Base-by-base conservation (phyloP, 306 rosid genomes). In the Arachis hypogaea region DNA sequence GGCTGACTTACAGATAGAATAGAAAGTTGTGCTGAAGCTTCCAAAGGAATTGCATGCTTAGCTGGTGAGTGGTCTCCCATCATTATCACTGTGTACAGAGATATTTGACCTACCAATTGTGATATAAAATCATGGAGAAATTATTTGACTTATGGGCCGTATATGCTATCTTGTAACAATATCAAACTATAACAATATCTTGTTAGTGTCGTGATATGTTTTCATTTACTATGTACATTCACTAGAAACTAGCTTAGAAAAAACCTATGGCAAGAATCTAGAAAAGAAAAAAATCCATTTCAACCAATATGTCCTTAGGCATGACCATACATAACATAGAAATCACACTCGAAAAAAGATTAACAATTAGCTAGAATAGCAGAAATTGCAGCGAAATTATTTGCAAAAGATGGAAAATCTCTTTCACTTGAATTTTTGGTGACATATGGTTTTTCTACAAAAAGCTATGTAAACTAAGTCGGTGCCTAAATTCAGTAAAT, bases 11-110 rank as follows among this genome's bases (percentile, higher is more conserved):
- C 42, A 8, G 7, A 62, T 40, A 14, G 46, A 29, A 38, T 22
- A 61, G 68, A 63, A 42, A 63, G 36, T 63, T 63, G 46, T 6
- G 67, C 30, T 62, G 7, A n/a, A 61, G n/a, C 66, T 61, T 61
- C 3, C 40, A 38, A 36, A 36, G 29, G 66, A 49, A 49, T 49
- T 49, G 18, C 18, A 11, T 49, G 18, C 18, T 49, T 49, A 49
- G 14, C 55, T 3, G 55, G 14, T 12, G 4, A 33, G 38, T 33
- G 38, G 38, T 33, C 38, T 33, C 18, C 3, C 55, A 11, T 14
- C 3, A 3, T 46, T 46, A 46, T 11, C 10, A 4, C 3, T 49
- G 14, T 49, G 10, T 49, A 49, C 3, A 6, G n/a, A 49, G 55
- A 5, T 9, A 4, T 5, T 10, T 49, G 52, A 47, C 52, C n/a